Evolutionary conservation across 371 early-diverging fungal genomes (phyloP).

Genomic region (Mucor lusitanicus): DNA sequence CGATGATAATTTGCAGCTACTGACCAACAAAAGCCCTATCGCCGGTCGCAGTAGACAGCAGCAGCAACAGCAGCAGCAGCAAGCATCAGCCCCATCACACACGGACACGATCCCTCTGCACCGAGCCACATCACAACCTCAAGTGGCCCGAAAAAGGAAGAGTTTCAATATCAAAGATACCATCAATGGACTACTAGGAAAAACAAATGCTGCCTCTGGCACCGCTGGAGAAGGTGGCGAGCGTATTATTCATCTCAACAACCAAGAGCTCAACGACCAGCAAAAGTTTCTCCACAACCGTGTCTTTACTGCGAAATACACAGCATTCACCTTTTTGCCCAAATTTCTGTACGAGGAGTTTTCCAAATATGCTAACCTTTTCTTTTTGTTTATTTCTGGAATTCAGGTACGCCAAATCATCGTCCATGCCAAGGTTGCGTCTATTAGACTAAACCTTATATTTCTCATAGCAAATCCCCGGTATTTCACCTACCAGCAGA

Average conservation of each 20-base stretch:
- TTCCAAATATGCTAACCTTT: constrained; percentile 92
- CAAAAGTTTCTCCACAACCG: constrained; percentile 79
- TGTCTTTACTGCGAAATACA: constrained; percentile 91
- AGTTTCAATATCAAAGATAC: constrained; percentile 20
- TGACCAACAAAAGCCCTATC: constrained; percentile 43
- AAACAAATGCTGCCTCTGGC: constrained; percentile 27
- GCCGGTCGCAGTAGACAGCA: constrained; percentile 31
- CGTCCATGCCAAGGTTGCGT: constrained; percentile 14
- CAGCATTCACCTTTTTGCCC: constrained; percentile 82
- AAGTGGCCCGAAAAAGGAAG: constrained; percentile 7
- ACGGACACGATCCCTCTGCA: constrained; percentile 14
- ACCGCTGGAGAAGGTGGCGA: constrained; percentile 47
- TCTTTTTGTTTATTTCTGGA: constrained; percentile 88
- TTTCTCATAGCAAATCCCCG: constrained; percentile 72
- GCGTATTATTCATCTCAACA: constrained; percentile 86
- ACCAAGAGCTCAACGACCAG: constrained; percentile 67
- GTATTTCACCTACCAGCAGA: constrained; percentile 79
- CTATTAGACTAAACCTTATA: not conserved
- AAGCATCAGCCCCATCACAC: not conserved
- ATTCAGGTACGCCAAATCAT: constrained; percentile 69
- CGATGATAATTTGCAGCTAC: constrained; percentile 49
- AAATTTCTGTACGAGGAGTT: constrained; percentile 94
- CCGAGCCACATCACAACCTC: constrained; percentile 18
- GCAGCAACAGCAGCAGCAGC: not conserved
- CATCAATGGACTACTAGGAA: constrained; percentile 25